Percentiles rank a stretch among this genome's conserved stretches.
Evolutionary conservation across 176 grass and related monocot species (phyloP).

Genomic region (Oryza nivara): DNA sequence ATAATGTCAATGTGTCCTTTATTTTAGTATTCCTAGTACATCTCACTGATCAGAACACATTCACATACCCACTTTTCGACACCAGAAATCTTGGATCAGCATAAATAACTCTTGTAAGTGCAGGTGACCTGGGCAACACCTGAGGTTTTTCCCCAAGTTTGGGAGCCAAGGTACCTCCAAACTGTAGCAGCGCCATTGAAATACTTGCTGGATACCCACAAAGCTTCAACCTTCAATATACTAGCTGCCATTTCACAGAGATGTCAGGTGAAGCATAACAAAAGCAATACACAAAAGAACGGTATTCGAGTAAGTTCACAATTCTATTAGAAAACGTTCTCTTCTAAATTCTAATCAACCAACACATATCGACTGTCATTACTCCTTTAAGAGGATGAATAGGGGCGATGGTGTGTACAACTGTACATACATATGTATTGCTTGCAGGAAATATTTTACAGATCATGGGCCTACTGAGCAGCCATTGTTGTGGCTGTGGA

Average conservation of each 20-base stretch:
- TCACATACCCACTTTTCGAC: constrained; percentile 54
- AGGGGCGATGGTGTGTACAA: neutral
- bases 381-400: neutral
- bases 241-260: constrained; percentile 17
- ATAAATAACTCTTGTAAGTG: constrained; percentile 31
- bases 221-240: neutral
- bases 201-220: neutral
- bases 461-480: no score
- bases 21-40: constrained; percentile 15
- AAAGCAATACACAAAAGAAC: neutral
- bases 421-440: neutral
- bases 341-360: neutral
- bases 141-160: constrained; percentile 62
- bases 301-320: neutral
- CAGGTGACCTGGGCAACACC: constrained; percentile 29
- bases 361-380: neutral
- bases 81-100: constrained; percentile 37
- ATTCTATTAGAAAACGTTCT: neutral
- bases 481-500: no score
- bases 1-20: neutral
- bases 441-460: neutral
- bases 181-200: constrained; percentile 61
- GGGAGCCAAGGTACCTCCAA: constrained; percentile 59
- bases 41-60: neutral
- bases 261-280: neutral